A percentile compares a stretch with the other conserved stretches of the same genome.
Evolutionary conservation across 176 grass and related monocot species (phyloP).

Genomic region (Avena atlantica): DNA sequence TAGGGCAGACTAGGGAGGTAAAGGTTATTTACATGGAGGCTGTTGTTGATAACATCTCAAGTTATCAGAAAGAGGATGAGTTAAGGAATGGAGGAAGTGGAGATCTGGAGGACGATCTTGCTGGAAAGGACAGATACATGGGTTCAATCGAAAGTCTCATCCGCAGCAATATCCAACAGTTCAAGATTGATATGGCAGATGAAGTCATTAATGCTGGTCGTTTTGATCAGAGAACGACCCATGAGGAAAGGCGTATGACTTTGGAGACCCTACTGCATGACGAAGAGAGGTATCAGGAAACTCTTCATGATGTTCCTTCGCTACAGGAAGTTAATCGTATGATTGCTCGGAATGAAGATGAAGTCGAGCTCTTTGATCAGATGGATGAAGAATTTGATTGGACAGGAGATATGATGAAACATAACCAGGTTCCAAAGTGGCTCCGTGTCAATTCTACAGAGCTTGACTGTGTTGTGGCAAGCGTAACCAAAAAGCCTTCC

Average conservation of each 20-base stretch:
- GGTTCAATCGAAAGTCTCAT: conserved; percentile 99
- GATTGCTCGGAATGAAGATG: conserved; percentile 91
- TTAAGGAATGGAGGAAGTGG: conserved; percentile 80
- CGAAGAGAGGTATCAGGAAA: conserved; percentile 96
- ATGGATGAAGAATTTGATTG: conserved; percentile 99
- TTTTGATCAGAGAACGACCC: conserved; percentile 99
- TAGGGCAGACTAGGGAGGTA: conserved; percentile 97
- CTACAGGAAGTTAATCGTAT: conserved; percentile 98
- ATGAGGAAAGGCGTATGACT: conserved; percentile 96
- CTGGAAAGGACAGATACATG: conserved; percentile 92
- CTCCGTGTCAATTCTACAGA: conserved; percentile 79
- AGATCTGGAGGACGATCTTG: conserved; percentile 92
- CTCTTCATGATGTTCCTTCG: conserved; percentile 96
- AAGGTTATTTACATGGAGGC: conserved; percentile 99
- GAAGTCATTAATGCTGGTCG: conserved; percentile 99
- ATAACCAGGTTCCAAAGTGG: conserved; percentile 92
- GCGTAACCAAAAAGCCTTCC: conserved; percentile 78
- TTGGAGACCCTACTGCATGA: conserved; percentile 95
- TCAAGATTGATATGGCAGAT: conserved; percentile 99
- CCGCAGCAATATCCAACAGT: conserved; percentile 97
- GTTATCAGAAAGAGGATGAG: conserved; percentile 99
- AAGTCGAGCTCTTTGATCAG: conserved; percentile 97
- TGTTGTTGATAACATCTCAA: conserved; percentile 95
- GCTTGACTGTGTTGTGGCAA: conserved; percentile 66
- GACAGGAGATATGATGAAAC: conserved; percentile 88